Conservation (phyloP, 1,139 yeast species). For the Meyerozyma smithsonii region DNA sequence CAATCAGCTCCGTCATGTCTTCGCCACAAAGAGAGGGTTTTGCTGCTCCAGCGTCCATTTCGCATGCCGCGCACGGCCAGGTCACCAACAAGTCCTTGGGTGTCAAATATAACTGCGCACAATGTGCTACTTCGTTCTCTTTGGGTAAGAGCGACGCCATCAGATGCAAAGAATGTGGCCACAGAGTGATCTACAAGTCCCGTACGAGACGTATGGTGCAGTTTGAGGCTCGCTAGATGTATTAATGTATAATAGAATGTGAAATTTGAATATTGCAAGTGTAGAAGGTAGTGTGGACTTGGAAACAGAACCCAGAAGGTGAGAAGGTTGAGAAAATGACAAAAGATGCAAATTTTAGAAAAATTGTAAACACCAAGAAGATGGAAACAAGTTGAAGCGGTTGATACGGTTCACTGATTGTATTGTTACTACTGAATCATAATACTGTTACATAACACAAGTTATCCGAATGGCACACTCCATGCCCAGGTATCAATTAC, state of each 20-base stretch:
- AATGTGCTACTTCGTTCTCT: conserved; percentile 87
- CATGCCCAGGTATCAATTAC: not conserved
- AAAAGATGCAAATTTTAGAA: not conserved
- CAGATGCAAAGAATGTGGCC: conserved; percentile 98
- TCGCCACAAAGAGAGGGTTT: conserved; percentile 85
- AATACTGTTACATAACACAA: conserved; percentile 1
- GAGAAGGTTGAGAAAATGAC: not conserved
- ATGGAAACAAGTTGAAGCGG: not conserved
- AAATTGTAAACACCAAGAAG: not conserved
- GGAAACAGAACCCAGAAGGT: not conserved
- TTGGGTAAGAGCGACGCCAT: conserved; percentile 93
- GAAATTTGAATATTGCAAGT: too few species aligned
- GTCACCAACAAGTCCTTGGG: conserved; percentile 72
- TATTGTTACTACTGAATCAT: not conserved
- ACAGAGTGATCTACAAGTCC: conserved; percentile 93
- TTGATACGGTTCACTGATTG: not conserved
- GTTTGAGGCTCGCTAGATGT: conserved; percentile 42
- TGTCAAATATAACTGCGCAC: conserved; percentile 91
- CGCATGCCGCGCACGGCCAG: conserved; percentile 61
- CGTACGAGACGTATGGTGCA: conserved; percentile 93
- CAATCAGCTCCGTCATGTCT: conserved; percentile 34
- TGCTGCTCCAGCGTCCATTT: conserved; percentile 77
- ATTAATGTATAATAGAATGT: not conserved
- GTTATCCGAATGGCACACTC: not conserved
- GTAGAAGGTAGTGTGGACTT: not conserved